Conservation (phyloP, 805 yeast genomes). For the Tetrapisispora iriomotensis region DNA sequence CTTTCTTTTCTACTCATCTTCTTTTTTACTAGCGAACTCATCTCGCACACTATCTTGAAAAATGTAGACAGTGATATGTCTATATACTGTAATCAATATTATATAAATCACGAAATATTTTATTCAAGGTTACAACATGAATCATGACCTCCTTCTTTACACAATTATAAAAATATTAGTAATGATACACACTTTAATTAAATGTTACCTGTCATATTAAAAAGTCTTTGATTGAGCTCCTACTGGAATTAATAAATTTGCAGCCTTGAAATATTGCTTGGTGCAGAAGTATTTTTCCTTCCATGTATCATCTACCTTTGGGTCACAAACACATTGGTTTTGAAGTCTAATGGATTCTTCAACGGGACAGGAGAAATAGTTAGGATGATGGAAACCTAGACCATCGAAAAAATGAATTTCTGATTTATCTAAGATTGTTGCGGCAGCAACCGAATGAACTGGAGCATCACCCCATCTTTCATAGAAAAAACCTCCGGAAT, state of each 20-base stretch:
- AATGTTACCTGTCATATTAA: not conserved
- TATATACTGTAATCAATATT: no score
- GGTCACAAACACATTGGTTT: conserved; percentile 58
- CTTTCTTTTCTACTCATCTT: no score
- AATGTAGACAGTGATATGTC: no score
- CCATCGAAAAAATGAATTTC: conserved; percentile 65
- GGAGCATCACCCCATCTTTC: conserved; percentile 96
- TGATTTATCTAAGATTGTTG: conserved; percentile 45
- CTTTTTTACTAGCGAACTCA: no score
- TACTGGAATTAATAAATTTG: conserved; percentile 13
- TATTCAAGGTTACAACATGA: no score
- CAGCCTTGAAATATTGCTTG: conserved; percentile 40
- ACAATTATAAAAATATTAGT: no score
- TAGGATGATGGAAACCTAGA: conserved; percentile 65
- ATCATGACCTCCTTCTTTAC: no score
- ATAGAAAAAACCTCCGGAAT: conserved; percentile 68
- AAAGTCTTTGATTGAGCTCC: conserved; percentile 4
- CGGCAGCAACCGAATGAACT: conserved; percentile 69
- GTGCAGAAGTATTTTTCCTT: conserved; percentile 59
- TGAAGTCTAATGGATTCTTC: conserved; percentile 42
- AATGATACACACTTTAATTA: no score
- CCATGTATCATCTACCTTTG: conserved; percentile 58
- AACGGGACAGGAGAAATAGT: conserved; percentile 55
- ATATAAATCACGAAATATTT: no score
- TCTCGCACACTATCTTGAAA: no score